Base-by-base conservation (phyloP, 495 filamentous ascomycete species). In the Lasiosphaeris hirsuta region DNA sequence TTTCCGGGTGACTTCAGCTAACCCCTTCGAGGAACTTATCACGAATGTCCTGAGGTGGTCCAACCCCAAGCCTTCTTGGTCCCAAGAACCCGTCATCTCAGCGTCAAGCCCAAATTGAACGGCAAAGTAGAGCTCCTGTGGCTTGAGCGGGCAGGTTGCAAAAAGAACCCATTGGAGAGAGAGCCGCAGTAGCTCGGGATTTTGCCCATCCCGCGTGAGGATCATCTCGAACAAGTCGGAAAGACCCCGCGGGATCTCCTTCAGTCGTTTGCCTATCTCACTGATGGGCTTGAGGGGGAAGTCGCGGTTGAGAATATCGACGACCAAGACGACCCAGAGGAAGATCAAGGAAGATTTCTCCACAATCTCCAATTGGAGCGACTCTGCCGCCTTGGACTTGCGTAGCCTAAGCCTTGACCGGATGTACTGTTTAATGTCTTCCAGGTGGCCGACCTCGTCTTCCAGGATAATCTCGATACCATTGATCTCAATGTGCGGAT, bases 241-340 rank as follows among this genome's bases (percentile, higher is more conserved):
- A 17, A 76, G 57, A 13, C 52, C 56, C 9, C 19, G 23, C 0
- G 72, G 73, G 34, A 75, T 67, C 19, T 53, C 34, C 57, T 53
- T 10, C 48, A 59, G 38, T 54, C 68, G 44, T 10, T 52, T 18
- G 6, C 33, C 44, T 15, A 63, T 58, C 19, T 38, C 42, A 9
- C 46, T 30, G 13, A 58, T 19, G 7, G 51, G 46, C 37, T 51
- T 58, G 10, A 48, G 35, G 15, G 64, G 57, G 52, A 69, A 68
- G 40, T 77, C 74, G 10, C 49, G 60, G 44, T 75, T 78, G 1
- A 79, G 63, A 23, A 75, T 77, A 7, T 72, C 61, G 7, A 78
- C 65, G 33, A 79, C 73, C 6, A 76, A 50, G 4, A 75, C 66
- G 9, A 75, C 70, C 77, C 75, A 81, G 52, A 79, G 66, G 41